Evolutionary conservation across 768 basidiomycete genomes (phyloP), one percentile per base, ranked within the genome.

Genomic region (Suillus subalutaceus): DNA sequence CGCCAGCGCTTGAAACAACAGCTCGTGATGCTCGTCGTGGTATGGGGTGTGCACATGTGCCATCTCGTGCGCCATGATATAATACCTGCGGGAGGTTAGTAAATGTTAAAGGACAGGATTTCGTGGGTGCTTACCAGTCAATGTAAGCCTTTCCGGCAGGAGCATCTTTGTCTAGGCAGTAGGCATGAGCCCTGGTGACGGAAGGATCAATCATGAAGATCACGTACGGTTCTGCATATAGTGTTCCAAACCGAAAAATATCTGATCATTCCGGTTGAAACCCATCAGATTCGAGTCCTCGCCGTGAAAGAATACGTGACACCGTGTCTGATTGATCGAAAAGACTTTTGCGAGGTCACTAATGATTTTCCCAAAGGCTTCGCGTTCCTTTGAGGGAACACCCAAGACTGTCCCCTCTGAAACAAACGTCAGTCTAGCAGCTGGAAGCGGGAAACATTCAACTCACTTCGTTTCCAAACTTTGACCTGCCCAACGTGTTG

Each of bases 61-160:
- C 7, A 75, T 68, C 61, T 75, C 74, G 18, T 75, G 74, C 2
- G 69, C 73, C 66, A 76, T 73, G 4, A 75, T 71, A 41, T 76
- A 71, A 40, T 70, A 75, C 74, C 74, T 75, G 30, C n/a, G 32
- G 30, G 18, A 20, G 18, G 32, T 60, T 18, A 60, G 18, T 32
- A 43, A 20, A 32, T 43, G 18, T 6, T 20, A 6, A 32, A 20
- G 18, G 6, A 43, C 5, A 30, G 12, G 9, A 23, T 30, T 60
- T 12, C 6, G 26, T 41, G 12, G 26, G 40, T 32, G 6, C 59
- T 43, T 43, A 16, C 59, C 59, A 60, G 30, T 60, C 40, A 13
- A 60, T 43, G 12, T 60, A 60, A 7, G 59, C 59, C 18, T 60
- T 20, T 23, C 59, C 59, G 20, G 16, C 6, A 30, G 41, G 10